A percentile compares a stretch with the other conserved stretches of the same genome.
Evolutionary conservation across 345 rosid species (phyloP).

Genomic region (Melaleuca alternifolia): DNA sequence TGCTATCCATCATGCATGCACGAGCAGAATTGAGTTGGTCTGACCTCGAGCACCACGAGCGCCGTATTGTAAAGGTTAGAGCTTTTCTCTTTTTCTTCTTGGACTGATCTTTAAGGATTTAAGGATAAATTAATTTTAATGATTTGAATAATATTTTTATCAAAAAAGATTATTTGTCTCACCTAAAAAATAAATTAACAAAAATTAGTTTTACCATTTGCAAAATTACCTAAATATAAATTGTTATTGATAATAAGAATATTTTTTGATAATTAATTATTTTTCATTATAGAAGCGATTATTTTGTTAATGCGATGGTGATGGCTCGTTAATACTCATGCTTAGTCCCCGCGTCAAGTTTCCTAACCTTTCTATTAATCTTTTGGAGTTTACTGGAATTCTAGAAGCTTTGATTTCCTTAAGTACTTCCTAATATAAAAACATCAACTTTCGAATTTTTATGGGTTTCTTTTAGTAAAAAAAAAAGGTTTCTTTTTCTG

Average conservation of each 20-base stretch:
- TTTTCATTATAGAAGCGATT: too few species aligned
- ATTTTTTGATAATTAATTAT: too few species aligned
- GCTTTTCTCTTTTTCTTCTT: background rate
- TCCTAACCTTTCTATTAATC: background rate
- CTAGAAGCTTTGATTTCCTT: background rate
- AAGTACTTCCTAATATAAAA: background rate
- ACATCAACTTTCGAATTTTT: background rate
- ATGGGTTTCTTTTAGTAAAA: background rate
- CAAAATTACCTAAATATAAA: too few species aligned
- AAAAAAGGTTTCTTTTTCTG: background rate
- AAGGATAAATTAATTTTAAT: too few species aligned
- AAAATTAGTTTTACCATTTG: too few species aligned
- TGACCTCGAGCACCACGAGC: background rate
- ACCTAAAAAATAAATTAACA: too few species aligned
- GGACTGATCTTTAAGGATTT: too few species aligned
- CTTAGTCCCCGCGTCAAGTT: background rate
- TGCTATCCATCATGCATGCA: background rate
- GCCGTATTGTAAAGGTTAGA: rapidly evolving
- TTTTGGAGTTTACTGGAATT: background rate
- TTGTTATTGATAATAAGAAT: too few species aligned
- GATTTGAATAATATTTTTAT: too few species aligned
- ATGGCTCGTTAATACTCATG: background rate
- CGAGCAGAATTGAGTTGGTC: background rate
- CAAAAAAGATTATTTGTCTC: too few species aligned
- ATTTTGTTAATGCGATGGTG: background rate